Percentiles rank a stretch among this genome's conserved stretches.
Evolutionary conservation across 1,284 basidiomycete genomes (phyloP).

Genomic region (Inonotus obliquus): DNA sequence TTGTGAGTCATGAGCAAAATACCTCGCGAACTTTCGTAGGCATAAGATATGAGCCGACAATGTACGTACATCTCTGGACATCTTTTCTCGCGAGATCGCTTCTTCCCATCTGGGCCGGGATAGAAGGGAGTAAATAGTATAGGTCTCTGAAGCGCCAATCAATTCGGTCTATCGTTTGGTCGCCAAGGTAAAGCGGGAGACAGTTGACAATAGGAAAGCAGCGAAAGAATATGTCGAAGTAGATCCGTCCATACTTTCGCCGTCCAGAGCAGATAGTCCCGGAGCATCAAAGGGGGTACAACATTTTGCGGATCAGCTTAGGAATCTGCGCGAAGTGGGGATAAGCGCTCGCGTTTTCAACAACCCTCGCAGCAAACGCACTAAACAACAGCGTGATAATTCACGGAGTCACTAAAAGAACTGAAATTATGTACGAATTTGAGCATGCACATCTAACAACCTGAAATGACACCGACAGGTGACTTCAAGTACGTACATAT

Average conservation of each 20-base stretch:
- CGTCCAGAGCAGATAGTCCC: not conserved
- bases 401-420: not conserved
- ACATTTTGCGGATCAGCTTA: not conserved
- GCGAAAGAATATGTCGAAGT: not conserved
- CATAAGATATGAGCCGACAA: not conserved
- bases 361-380: not conserved
- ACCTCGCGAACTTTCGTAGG: not conserved
- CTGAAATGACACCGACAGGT: not conserved
- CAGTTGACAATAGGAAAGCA: not conserved
- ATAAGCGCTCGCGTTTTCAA: not conserved
- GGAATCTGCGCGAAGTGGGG: not conserved
- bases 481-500: not conserved
- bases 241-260: not conserved
- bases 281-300: not conserved
- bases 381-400: not conserved
- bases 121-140: not conserved
- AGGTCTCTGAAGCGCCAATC: not conserved
- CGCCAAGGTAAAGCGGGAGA: not conserved
- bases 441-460: not conserved
- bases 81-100: not conserved
- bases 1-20: not conserved
- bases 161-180: not conserved
- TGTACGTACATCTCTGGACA: not conserved
- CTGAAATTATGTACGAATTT: not conserved
- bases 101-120: not conserved